These are phyloP conservation scores for Lippia alba DNA, from an alignment of 305 asterid genomes.

Conservation along the genomic window DNA sequence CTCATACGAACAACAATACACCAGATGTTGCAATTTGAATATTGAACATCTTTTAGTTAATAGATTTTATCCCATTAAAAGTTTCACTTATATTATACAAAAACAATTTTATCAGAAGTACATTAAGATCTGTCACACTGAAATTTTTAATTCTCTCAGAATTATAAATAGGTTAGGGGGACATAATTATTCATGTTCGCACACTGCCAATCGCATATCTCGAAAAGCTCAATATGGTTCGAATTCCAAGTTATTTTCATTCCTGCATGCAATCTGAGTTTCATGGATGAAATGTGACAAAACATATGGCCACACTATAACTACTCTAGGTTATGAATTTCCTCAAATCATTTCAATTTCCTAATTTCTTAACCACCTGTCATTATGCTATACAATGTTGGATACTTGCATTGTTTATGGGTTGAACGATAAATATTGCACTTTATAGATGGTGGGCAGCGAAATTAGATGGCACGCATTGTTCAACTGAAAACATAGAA, in stretches of 20 bases:
- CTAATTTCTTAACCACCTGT: constrained; percentile 14
- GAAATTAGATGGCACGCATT: constrained; percentile 18
- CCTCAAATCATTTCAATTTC: constrained; percentile 22
- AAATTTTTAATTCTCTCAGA: neutral
- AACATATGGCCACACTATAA: constrained; percentile 2
- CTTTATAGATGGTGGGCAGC: neutral
- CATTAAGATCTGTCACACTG: neutral
- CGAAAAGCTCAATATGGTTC: constrained; percentile 6
- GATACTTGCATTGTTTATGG: neutral
- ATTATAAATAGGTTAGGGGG: neutral
- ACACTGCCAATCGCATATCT: constrained; percentile 5
- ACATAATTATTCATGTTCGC: constrained; percentile 3
- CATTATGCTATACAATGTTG: constrained; percentile 1
- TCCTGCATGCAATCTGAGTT: constrained; percentile 13
- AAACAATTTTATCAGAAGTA: constrained; percentile 1
- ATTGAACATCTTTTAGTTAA: neutral
- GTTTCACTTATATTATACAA: constrained; percentile 3
- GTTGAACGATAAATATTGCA: constrained; percentile 9
- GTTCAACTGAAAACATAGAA: constrained; percentile 15
- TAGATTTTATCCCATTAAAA: neutral
- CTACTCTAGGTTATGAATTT: constrained; percentile 24
- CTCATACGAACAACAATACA: constrained; percentile 16
- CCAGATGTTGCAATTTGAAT: neutral
- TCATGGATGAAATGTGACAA: constrained; percentile 5
- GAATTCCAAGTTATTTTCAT: constrained; percentile 10